Evolutionary conservation across 2,329 filamentous ascomycete genomes (phyloP).

Genomic region (Thelonectria blattea): DNA sequence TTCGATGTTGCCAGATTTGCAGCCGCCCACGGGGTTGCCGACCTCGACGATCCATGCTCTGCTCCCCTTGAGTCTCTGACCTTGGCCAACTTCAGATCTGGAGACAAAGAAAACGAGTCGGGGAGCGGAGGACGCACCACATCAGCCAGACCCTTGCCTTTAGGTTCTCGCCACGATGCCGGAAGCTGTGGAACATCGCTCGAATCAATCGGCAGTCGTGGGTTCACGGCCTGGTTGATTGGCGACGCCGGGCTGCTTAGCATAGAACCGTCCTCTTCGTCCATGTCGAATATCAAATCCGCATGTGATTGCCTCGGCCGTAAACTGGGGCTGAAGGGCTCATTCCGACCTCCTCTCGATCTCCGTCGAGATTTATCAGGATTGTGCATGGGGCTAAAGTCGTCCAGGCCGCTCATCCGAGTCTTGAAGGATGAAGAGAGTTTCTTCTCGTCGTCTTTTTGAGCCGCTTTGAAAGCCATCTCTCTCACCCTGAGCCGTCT

Average conservation of each 20-base stretch:
- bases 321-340: slow-evolving; percentile 69
- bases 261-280: slow-evolving; percentile 67
- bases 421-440: slow-evolving; percentile 65
- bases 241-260: slow-evolving; percentile 40
- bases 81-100: slow-evolving; percentile 18
- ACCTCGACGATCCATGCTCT: slow-evolving; percentile 21
- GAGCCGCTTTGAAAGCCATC: slow-evolving; percentile 70
- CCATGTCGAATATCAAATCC: slow-evolving; percentile 94
- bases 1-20: slow-evolving; percentile 63
- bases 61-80: slow-evolving; percentile 9
- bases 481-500: slow-evolving; percentile 74
- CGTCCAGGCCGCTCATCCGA: slow-evolving; percentile 70
- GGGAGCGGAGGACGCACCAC: slow-evolving; percentile 18
- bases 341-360: slow-evolving; percentile 56
- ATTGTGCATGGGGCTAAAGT: slow-evolving; percentile 52
- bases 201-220: slow-evolving; percentile 33
- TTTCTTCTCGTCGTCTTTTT: slow-evolving; percentile 69
- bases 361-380: slow-evolving; percentile 55
- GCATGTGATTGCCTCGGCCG: slow-evolving; percentile 70
- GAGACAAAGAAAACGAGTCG: slow-evolving; percentile 31
- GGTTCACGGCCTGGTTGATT: slow-evolving; percentile 24
- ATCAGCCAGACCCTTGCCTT: slow-evolving; percentile 34
- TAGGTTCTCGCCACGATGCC: slow-evolving; percentile 40
- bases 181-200: slow-evolving; percentile 41
- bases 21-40: slow-evolving; percentile 56